phyloP scores from a whole-genome alignment of 2,329 filamentous ascomycete species.

The Colletotrichum sp. region DNA sequence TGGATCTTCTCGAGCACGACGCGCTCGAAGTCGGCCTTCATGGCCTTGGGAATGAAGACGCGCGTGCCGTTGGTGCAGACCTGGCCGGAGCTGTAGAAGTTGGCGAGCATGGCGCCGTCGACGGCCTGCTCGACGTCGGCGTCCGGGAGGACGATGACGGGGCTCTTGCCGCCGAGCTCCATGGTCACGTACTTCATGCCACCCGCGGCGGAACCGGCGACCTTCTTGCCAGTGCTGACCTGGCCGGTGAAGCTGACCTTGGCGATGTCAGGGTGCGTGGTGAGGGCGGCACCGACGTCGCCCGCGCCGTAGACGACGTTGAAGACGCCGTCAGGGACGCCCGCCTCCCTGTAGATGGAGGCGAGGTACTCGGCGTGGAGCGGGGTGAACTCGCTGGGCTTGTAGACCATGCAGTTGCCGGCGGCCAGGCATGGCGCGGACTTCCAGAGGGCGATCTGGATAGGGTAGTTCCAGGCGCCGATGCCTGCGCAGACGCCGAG shows the following conservation, averaged over 20 bases:
- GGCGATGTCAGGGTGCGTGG: constrained; percentile 72
- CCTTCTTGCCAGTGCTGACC: constrained; percentile 65
- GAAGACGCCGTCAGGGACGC: constrained; percentile 82
- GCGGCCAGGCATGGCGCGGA: constrained; percentile 84
- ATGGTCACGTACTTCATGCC: constrained; percentile 92
- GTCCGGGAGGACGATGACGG: constrained; percentile 80
- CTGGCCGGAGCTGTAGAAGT: constrained; percentile 90
- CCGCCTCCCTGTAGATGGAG: constrained; percentile 78
- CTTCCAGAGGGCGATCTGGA: constrained; percentile 91
- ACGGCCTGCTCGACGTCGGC: constrained; percentile 81
- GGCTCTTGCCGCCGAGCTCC: constrained; percentile 89
- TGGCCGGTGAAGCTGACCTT: constrained; percentile 67
- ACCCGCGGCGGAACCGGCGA: constrained; percentile 75
- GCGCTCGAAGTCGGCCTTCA: constrained; percentile 73
- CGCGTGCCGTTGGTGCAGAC: constrained; percentile 93
- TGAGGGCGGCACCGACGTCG: constrained; percentile 77
- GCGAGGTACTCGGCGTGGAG: constrained; percentile 81
- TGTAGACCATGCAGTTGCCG: constrained; percentile 91
- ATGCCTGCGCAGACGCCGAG: constrained; percentile 87
- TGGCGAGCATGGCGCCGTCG: constrained; percentile 90
- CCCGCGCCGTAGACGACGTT: constrained; percentile 85
- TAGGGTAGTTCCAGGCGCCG: constrained; percentile 91
- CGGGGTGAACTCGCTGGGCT: constrained; percentile 86
- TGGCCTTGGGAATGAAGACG: constrained; percentile 75
- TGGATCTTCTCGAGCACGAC: constrained; percentile 76